phyloP scores from a whole-genome alignment of 176 grass and related monocot genomes.

The Ampelocalamus luodianensis region DNA sequence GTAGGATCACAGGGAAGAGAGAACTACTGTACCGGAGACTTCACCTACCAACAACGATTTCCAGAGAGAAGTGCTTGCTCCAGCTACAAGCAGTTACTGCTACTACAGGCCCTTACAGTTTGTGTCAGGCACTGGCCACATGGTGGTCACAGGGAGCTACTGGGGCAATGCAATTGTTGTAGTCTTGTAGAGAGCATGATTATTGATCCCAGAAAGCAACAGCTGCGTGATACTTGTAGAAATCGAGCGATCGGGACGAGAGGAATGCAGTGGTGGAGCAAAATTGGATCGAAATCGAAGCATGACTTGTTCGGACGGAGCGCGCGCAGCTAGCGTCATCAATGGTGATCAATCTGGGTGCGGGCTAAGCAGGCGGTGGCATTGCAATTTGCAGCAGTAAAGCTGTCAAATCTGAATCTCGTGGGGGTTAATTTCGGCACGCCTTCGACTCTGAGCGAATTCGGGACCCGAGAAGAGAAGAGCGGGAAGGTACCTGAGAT shows the following conservation, averaged over 20 bases:
- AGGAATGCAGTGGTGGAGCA: slow-evolving; percentile 7
- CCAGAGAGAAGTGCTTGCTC: neutral
- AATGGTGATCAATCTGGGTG: neutral
- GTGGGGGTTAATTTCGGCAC: neutral
- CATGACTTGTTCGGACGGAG: neutral
- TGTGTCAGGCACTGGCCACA: slow-evolving; percentile 35
- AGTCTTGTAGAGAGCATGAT: neutral
- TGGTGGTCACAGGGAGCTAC: slow-evolving; percentile 16
- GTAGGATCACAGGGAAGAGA: neutral
- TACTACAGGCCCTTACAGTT: slow-evolving; percentile 5
- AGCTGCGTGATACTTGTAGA: neutral
- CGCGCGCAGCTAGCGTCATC: neutral
- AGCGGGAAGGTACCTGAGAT: slow-evolving; percentile 48
- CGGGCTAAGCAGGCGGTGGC: neutral
- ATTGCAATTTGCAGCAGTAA: neutral
- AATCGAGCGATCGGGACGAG: neutral
- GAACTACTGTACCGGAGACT: neutral
- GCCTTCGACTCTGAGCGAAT: neutral
- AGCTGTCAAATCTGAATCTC: slow-evolving; percentile 43
- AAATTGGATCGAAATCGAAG: neutral
- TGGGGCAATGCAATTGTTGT: neutral
- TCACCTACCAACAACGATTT: neutral
- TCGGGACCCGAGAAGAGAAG: neutral
- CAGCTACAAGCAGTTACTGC: neutral
- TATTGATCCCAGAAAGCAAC: slow-evolving; percentile 15